These are phyloP conservation scores for Rhynchospora pubera DNA, from an alignment of 176 grass and related monocot genomes.

Conservation along the genomic window DNA sequence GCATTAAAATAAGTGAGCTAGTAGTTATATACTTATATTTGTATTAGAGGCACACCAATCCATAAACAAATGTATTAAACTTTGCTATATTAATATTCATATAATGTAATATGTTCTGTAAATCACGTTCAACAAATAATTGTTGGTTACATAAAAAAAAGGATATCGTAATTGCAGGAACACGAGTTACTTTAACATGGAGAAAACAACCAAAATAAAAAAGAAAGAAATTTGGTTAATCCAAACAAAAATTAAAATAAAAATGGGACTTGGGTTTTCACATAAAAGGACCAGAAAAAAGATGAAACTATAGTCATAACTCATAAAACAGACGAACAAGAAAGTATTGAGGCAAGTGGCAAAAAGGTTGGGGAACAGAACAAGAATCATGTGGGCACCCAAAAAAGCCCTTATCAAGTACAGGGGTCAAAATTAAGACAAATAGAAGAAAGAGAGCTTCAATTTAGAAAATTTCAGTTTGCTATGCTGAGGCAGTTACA, in stretches of 20 bases:
- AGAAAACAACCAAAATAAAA: not conserved
- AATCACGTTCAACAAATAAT: not conserved
- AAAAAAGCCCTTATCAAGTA: constrained; percentile 4
- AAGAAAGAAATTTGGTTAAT: not conserved
- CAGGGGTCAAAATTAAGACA: constrained; percentile 10
- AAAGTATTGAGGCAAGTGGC: not conserved
- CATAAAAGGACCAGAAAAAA: not conserved
- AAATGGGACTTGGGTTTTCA: not conserved
- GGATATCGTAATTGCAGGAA: not conserved
- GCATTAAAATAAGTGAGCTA: not conserved
- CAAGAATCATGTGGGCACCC: constrained; percentile 9
- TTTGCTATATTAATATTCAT: not conserved
- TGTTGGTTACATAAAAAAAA: not conserved
- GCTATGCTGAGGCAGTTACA: not conserved
- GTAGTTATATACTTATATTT: not conserved
- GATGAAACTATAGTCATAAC: not conserved
- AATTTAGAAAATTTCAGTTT: constrained; percentile 3
- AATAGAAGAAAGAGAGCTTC: not conserved
- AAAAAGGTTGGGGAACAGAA: constrained; percentile 9
- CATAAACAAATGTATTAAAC: not conserved
- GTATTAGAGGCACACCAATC: not conserved
- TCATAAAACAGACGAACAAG: not conserved
- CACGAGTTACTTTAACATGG: not conserved
- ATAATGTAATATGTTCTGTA: not conserved
- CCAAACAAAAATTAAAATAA: not conserved